phyloP scores from a whole-genome alignment of 345 rosid species.

The Litchi chinensis region DNA sequence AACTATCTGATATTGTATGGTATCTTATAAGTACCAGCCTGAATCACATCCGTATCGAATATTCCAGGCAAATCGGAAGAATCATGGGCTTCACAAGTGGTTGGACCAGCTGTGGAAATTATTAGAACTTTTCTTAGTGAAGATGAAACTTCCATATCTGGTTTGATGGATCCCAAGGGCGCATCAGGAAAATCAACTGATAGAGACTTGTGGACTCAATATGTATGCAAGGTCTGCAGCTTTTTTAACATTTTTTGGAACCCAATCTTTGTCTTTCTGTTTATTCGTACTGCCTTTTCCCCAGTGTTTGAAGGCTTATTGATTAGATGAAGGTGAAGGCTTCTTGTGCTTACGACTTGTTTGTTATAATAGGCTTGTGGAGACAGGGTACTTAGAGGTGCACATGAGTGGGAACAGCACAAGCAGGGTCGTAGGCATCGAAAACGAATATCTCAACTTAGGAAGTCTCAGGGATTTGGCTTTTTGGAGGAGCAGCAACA shows the following conservation, averaged over 20 bases:
- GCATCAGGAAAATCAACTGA: constrained; percentile 25
- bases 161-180: constrained; percentile 15
- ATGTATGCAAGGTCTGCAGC: constrained; percentile 66
- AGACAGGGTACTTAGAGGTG: constrained; percentile 83
- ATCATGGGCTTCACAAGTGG: constrained; percentile 68
- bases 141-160: constrained; percentile 17
- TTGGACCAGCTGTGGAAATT: constrained; percentile 56
- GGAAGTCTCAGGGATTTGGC: constrained; percentile 36
- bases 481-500: constrained; percentile 12
- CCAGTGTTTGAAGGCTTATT: neutral
- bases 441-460: constrained; percentile 53
- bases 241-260: neutral
- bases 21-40: constrained; percentile 6
- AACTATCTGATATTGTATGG: neutral
- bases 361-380: constrained; percentile 73
- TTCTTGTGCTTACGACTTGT: neutral
- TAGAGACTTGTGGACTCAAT: constrained; percentile 90
- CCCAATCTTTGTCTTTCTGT: neutral
- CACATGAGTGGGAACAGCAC: constrained; percentile 94
- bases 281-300: neutral
- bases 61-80: constrained; percentile 66
- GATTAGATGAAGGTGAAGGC: neutral
- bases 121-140: constrained; percentile 50
- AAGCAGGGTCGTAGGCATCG: constrained; percentile 79
- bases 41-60: constrained; percentile 6